A percentile compares a stretch with the other conserved stretches of the same genome.
These are phyloP conservation scores for Boletellus emodensis DNA, from an alignment of 768 basidiomycete species.

Conservation along the genomic window DNA sequence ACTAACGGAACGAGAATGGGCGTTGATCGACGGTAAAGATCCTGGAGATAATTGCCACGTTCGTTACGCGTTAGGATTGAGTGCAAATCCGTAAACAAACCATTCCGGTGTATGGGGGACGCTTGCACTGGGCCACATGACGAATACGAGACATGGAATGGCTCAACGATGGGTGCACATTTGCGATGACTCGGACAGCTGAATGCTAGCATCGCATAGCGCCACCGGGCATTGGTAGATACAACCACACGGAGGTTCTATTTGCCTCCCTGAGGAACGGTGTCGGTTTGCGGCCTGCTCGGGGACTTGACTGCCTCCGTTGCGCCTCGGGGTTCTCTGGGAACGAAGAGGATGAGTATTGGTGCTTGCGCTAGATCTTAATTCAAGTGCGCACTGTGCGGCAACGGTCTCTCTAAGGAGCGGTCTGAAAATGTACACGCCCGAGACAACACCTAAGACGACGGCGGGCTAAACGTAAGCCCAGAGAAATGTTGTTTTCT, in stretches of 20 bases:
- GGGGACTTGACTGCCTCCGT: slow-evolving; percentile 1
- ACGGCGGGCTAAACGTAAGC: slow-evolving; percentile 1
- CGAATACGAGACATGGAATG: not conserved
- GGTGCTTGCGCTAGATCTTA: no score
- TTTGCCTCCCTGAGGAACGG: slow-evolving; percentile 6
- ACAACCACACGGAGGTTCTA: not conserved
- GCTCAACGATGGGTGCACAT: not conserved
- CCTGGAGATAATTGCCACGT: slow-evolving; percentile 28
- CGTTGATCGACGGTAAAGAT: slow-evolving; percentile 29
- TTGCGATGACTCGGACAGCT: not conserved
- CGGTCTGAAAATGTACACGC: slow-evolving; percentile 66
- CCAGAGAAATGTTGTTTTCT: not conserved
- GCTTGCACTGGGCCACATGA: slow-evolving; percentile 9
- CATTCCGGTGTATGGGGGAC: not conserved
- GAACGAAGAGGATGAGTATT: slow-evolving; percentile 2
- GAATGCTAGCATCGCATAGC: not conserved
- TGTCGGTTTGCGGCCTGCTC: slow-evolving; percentile 1
- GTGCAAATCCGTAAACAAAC: slow-evolving; percentile 4
- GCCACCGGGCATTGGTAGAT: not conserved
- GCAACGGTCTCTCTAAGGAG: slow-evolving; percentile 23
- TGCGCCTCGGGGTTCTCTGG: slow-evolving; percentile 11
- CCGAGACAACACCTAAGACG: slow-evolving; percentile 52
- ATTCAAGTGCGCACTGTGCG: slow-evolving; percentile 11
- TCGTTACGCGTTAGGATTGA: slow-evolving; percentile 21
- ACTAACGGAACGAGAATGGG: slow-evolving; percentile 26